phyloP scores from a whole-genome alignment of 305 asterid genomes.

The Solanum chacoense region DNA sequence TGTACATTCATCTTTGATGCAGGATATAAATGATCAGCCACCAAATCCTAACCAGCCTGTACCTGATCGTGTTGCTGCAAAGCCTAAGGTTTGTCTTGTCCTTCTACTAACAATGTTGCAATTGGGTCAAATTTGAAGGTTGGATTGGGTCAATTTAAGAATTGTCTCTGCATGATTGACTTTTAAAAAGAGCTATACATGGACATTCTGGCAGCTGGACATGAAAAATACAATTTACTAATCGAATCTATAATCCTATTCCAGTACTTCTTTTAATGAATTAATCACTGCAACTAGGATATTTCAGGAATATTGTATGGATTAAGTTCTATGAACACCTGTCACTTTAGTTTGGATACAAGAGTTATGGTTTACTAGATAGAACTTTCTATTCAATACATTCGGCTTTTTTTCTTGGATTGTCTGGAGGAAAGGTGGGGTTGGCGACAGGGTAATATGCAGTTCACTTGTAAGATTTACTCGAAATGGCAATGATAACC shows the following conservation, averaged over 20 bases:
- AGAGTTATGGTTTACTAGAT: background rate
- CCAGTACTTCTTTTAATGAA: background rate
- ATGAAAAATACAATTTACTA: background rate
- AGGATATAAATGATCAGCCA: slow-evolving; percentile 91
- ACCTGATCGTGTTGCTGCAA: slow-evolving; percentile 53
- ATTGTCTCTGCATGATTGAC: background rate
- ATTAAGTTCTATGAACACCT: background rate
- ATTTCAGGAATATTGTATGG: background rate
- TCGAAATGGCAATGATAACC: background rate
- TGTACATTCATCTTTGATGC: slow-evolving; percentile 8
- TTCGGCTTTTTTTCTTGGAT: background rate
- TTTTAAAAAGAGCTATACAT: background rate
- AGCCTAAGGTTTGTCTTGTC: slow-evolving; percentile 52
- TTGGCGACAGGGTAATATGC: background rate
- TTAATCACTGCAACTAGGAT: background rate
- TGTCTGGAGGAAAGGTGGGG: background rate
- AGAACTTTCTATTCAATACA: background rate
- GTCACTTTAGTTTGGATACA: background rate
- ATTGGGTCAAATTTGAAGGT: background rate
- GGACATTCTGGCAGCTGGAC: background rate
- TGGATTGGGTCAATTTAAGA: background rate
- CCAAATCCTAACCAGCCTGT: slow-evolving; percentile 91
- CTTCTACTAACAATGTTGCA: background rate
- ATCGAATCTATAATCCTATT: background rate
- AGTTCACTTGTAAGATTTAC: background rate